phyloP scores from a whole-genome alignment of 202 grass and related monocot genomes.

The Sporobolus alterniflorus region DNA sequence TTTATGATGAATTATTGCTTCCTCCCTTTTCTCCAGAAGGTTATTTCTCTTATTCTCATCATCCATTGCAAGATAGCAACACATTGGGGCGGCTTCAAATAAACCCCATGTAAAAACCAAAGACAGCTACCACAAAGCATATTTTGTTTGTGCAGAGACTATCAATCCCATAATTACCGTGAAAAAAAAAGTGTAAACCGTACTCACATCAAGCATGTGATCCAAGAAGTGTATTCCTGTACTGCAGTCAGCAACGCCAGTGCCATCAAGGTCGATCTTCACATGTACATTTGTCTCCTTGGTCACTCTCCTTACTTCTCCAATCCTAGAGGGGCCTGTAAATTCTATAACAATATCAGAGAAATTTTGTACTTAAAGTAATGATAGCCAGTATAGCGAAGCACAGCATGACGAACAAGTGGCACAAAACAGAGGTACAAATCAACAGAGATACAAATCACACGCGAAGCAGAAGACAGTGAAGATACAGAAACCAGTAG shows the following conservation, averaged over 20 bases:
- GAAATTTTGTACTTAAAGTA: background rate
- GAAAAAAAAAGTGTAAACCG: background rate
- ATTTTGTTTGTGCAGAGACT: background rate
- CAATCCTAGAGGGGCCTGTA: conserved; percentile 51
- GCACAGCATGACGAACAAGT: background rate
- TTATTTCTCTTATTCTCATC: background rate
- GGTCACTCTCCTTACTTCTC: conserved; percentile 80
- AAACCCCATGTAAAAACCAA: background rate
- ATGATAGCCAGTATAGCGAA: background rate
- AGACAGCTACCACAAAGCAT: background rate
- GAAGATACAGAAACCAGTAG: background rate
- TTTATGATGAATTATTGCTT: background rate
- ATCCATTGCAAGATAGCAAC: background rate
- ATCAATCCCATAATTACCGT: background rate
- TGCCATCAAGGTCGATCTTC: conserved; percentile 90
- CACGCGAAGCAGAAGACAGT: background rate
- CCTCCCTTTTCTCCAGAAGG: background rate
- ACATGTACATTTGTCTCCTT: conserved; percentile 92
- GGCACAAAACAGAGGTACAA: background rate
- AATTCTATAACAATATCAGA: background rate
- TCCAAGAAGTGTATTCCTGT: conserved; percentile 95
- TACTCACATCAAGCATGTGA: conserved; percentile 92
- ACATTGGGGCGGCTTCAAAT: conserved; percentile 1
- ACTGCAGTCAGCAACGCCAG: conserved; percentile 64
- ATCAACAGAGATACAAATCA: background rate